phyloP scores from a whole-genome alignment of 305 asterid species.

The Fraxinus baroniana region DNA sequence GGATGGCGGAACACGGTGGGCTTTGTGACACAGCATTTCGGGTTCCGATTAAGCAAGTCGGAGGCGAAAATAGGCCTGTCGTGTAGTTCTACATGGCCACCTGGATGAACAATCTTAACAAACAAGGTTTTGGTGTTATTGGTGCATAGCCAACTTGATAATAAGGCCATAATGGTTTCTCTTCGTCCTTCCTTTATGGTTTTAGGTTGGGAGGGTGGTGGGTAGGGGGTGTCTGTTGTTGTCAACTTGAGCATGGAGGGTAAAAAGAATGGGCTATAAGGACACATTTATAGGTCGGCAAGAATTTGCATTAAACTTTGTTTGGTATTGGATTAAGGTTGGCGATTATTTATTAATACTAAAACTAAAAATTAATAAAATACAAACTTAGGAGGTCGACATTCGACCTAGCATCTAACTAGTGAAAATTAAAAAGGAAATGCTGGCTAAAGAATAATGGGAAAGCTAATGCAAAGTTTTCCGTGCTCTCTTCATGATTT shows the following conservation, averaged over 20 bases:
- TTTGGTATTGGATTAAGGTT: neutral
- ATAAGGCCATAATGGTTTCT: constrained; percentile 25
- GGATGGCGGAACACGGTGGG: constrained; percentile 64
- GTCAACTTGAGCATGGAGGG: neutral
- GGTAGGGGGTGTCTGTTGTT: neutral
- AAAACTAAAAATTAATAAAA: neutral
- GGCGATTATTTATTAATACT: neutral
- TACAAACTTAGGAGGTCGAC: neutral
- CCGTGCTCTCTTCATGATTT: neutral
- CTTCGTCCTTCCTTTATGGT: neutral
- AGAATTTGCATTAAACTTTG: neutral
- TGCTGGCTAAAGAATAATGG: neutral
- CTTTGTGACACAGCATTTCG: constrained; percentile 52
- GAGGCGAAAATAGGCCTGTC: constrained; percentile 55
- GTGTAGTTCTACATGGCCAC: constrained; percentile 73
- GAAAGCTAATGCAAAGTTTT: neutral
- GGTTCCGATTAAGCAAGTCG: constrained; percentile 54
- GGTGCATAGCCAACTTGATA: constrained; percentile 49
- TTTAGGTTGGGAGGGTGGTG: neutral
- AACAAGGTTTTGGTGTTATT: constrained; percentile 38
- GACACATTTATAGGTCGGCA: neutral
- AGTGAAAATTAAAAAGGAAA: neutral
- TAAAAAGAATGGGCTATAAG: neutral
- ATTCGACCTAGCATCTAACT: neutral
- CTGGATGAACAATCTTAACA: constrained; percentile 67